These are phyloP conservation scores for Eragrostis tef DNA, from an alignment of 202 grass and related monocot genomes.

Conservation along the genomic window DNA sequence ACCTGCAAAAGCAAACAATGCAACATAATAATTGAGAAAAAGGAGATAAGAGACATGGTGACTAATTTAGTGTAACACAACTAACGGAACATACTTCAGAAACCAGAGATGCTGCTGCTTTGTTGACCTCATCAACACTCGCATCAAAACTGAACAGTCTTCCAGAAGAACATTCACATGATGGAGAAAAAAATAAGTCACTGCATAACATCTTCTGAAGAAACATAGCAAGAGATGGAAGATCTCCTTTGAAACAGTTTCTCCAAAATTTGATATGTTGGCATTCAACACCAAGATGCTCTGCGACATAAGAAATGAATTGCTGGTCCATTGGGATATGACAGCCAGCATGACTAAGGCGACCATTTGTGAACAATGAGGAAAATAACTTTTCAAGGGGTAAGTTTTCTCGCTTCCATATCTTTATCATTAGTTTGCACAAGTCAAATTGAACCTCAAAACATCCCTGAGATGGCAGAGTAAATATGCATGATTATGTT, in stretches of 20 bases:
- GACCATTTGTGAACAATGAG: conserved; percentile 61
- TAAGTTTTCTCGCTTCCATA: conserved; percentile 64
- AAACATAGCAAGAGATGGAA: conserved; percentile 62
- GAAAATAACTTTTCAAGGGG: conserved; percentile 63
- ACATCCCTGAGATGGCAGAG: conserved; percentile 58
- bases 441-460: conserved; percentile 78
- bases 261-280: conserved; percentile 65
- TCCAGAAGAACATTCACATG: conserved; percentile 39
- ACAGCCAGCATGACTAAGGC: conserved; percentile 79
- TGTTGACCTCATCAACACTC: conserved; percentile 60
- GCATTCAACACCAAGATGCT: conserved; percentile 58
- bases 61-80: conserved; percentile 21
- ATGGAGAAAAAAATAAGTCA: conserved; percentile 52
- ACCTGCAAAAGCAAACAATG: conserved; percentile 58
- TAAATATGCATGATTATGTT: conserved; percentile 41
- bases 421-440: conserved; percentile 68
- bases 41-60: conserved; percentile 6
- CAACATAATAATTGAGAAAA: conserved; percentile 39
- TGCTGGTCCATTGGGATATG: conserved; percentile 60
- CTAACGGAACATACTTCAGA: conserved; percentile 65
- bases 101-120: conserved; percentile 61
- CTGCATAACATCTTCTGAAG: conserved; percentile 61
- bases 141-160: conserved; percentile 48
- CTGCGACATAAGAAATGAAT: conserved; percentile 58
- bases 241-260: conserved; percentile 62